Base-by-base conservation (phyloP, 2,329 filamentous ascomycete genomes). In the Nothophaeocryptopus gaeumannii region DNA sequence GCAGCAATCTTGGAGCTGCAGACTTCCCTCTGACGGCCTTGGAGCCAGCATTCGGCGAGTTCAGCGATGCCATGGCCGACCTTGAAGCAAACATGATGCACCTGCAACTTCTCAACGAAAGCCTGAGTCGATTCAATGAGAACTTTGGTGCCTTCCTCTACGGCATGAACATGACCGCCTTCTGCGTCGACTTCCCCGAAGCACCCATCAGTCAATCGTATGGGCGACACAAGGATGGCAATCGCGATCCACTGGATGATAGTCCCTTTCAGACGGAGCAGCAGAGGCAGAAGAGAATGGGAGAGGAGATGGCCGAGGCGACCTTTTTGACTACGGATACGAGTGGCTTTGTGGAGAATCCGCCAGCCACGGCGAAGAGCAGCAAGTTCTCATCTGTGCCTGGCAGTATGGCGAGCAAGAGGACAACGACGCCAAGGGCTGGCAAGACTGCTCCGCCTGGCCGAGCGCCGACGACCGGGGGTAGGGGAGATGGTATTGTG, bases 1-100 rank as follows among this genome's bases (percentile, higher is more conserved):
- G 45, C 26, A 41, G 68, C 54, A 66, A 63, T 38, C 58, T 64
- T 20, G 63, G 75, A 32, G 77, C 79, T 39, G 73, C 77, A 3
- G 71, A 79, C 3, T 83, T 85, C 51, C 89, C 90, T 0, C 82
- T 97, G 53, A 89, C 92, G 60, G 74, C 80, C 2, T 84, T 97
- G 50, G 91, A 97, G 67, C 89, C 90, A 0, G 86, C 88, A 11
- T 97, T 99, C 70, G 89, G 89, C 11, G 93, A 99, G 72, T 79
- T 99, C 2, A 87, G 89, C 8, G 93, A 99, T 70, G 86, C 88
- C 51, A 91, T 97, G 82, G 89, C 90, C 16, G 93, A 97, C 63
- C 80, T 99, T 8, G 93, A 99, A 74, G 89, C 90, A 53, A 97
- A 99, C 70, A 90, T 97, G 76, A 89, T 95, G 85, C 90, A 96